Base-by-base conservation (phyloP, 164 flowering plant species). In the Dillenia turbinata region DNA sequence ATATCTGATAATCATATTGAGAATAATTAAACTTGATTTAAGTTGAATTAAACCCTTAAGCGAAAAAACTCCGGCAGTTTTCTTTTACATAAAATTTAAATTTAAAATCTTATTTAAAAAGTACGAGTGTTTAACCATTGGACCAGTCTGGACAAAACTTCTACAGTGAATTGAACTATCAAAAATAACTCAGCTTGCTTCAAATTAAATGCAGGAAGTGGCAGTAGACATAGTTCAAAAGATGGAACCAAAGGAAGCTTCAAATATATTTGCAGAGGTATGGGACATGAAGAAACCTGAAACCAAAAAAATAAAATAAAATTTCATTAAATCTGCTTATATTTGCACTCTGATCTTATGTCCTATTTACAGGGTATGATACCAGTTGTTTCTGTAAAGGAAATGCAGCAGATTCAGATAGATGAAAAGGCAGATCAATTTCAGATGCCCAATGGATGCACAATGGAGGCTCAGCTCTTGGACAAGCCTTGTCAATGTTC, bases 191-290 rank as follows among this genome's bases (percentile, higher is more conserved):
- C 40, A 5, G 6, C 5, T 33, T 33, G 7, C 40, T 33, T 5
- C 40, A 33, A 33, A 4, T 33, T 33, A 49, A 49, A 40, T 67
- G 57, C 66, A 65, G 65, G 69, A 61, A 47, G 61, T 57, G 56
- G 69, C 73, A 13, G 73, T 59, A 17, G 61, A 57, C 13, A 63
- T 66, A 50, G 58, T 57, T 13, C 59, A 51, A 13, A 65, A 61
- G 22, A 26, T 60, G 63, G 69, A 60, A 16, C n/a, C 62, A n/a
- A 13, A 57, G 2, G 61, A 65, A 57, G 61, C 69, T 14, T 60
- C 62, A 3, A 22, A 44, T 9, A 33, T 62, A n/a, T 61, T 50
- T 54, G 61, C 11, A 15, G 45, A 61, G 59, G 73, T 69, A 48
- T 48, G 17, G 2, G 45, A 13, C 15, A 3, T 44, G 10, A 12